phyloP scores from a whole-genome alignment of 441 rosid species.

The Syzygium syzygioides region DNA sequence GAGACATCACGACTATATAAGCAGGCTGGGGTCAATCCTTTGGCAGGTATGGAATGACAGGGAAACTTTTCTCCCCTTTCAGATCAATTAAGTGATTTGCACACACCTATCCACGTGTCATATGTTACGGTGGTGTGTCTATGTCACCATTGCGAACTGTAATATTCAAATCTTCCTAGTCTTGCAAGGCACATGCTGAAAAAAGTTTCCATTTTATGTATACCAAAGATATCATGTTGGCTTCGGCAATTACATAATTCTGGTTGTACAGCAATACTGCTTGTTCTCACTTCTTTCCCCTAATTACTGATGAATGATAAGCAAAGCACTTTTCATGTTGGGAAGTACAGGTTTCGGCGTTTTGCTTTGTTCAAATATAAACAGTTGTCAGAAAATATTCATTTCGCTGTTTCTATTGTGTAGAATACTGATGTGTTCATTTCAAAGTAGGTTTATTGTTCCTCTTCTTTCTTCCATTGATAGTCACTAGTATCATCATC shows the following conservation, averaged over 20 bases:
- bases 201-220: neutral
- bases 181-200: neutral
- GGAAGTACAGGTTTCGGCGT: neutral
- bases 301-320: neutral
- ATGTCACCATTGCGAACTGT: neutral
- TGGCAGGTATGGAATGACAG: constrained; percentile 59
- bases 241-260: neutral
- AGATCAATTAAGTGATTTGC: neutral
- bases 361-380: neutral
- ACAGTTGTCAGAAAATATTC: neutral
- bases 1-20: constrained; percentile 84
- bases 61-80: neutral
- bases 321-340: neutral
- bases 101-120: neutral
- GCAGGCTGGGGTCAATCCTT: constrained; percentile 97
- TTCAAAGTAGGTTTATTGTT: neutral
- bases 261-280: neutral
- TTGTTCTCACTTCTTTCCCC: neutral
- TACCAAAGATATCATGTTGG: neutral
- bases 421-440: neutral
- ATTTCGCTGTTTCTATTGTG: neutral
- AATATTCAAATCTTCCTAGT: neutral
- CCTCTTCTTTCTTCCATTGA: neutral
- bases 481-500: neutral
- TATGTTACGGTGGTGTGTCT: neutral